These are phyloP conservation scores for Phalaenopsis equestris DNA, from an alignment of 106 monocot genomes.

Conservation along the genomic window DNA sequence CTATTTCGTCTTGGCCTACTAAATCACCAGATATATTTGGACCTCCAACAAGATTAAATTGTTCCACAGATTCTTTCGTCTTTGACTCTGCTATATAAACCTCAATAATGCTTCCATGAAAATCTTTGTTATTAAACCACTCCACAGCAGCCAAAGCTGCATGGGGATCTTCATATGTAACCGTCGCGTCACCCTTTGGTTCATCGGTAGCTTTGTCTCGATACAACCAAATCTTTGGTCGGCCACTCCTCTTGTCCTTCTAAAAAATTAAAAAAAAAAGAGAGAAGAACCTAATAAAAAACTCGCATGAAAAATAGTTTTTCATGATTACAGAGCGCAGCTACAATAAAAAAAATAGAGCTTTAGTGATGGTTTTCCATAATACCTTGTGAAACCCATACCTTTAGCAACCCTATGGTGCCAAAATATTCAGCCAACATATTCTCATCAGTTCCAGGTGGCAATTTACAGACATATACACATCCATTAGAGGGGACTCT, in stretches of 20 bases:
- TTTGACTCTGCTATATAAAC: slow-evolving; percentile 88
- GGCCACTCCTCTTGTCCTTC: slow-evolving; percentile 94
- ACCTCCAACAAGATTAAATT: slow-evolving; percentile 15
- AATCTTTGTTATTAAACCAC: slow-evolving; percentile 95
- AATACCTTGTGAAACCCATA: slow-evolving; percentile 67
- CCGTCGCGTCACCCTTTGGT: slow-evolving; percentile 98
- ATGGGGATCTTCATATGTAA: slow-evolving; percentile 99
- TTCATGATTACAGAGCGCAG: background rate
- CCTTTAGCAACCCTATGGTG: slow-evolving; percentile 99
- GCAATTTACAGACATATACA: slow-evolving; percentile 88
- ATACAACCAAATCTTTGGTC: slow-evolving; percentile 94
- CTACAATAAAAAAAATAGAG: background rate
- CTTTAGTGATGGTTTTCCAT: slow-evolving; percentile 26
- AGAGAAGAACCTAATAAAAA: background rate
- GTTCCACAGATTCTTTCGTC: slow-evolving; percentile 53
- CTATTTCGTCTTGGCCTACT: slow-evolving; percentile 23
- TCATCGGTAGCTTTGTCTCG: slow-evolving; percentile 84
- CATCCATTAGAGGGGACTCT: slow-evolving; percentile 63
- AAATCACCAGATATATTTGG: slow-evolving; percentile 15
- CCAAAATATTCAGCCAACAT: slow-evolving; percentile 96
- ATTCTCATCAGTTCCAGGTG: slow-evolving; percentile 81
- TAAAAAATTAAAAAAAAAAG: slow-evolving; percentile 11
- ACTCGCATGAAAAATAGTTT: background rate
- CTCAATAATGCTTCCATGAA: slow-evolving; percentile 80
- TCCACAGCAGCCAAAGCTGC: slow-evolving; percentile 94